A percentile compares a stretch with the other conserved stretches of the same genome.
These are phyloP conservation scores for Candida fluviatilis DNA, from an alignment of 805 yeast genomes.

Conservation along the genomic window DNA sequence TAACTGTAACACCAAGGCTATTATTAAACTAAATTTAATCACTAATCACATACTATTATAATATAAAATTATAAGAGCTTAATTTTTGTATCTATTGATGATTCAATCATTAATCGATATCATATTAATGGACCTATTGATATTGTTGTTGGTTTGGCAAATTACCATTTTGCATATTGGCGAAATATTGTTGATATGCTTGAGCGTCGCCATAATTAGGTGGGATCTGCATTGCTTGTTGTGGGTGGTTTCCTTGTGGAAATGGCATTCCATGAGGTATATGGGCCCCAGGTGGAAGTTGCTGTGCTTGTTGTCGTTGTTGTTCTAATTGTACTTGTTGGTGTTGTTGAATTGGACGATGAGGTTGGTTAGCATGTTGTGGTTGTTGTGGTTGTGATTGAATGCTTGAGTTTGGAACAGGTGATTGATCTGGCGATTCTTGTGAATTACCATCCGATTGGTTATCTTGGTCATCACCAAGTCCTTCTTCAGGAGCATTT, in stretches of 20 bases:
- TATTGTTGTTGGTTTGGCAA: constrained; percentile 50
- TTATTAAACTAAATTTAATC: background rate
- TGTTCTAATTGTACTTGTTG: constrained; percentile 25
- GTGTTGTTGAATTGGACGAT: constrained; percentile 23
- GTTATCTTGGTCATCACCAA: constrained; percentile 58
- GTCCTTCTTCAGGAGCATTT: constrained; percentile 89
- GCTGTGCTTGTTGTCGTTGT: constrained; percentile 28
- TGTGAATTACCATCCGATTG: constrained; percentile 50
- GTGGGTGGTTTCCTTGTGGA: constrained; percentile 39
- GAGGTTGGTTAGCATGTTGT: constrained; percentile 25
- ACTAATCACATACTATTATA: background rate
- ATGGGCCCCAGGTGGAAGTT: constrained; percentile 37
- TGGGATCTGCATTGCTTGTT: constrained; percentile 43
- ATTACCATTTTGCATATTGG: constrained; percentile 48
- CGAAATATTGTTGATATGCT: constrained; percentile 63
- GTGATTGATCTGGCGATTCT: constrained; percentile 38
- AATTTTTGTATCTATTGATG: background rate
- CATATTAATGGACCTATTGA: background rate
- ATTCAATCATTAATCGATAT: constrained; percentile 1
- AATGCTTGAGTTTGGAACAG: constrained; percentile 24
- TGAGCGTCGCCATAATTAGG: constrained; percentile 50
- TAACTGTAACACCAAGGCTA: too few relatives aligned
- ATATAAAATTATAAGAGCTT: background rate
- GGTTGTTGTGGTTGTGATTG: constrained; percentile 25
- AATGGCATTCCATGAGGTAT: constrained; percentile 44